Evolutionary conservation across 345 rosid genomes (phyloP).

Genomic region (Pistacia atlantica): DNA sequence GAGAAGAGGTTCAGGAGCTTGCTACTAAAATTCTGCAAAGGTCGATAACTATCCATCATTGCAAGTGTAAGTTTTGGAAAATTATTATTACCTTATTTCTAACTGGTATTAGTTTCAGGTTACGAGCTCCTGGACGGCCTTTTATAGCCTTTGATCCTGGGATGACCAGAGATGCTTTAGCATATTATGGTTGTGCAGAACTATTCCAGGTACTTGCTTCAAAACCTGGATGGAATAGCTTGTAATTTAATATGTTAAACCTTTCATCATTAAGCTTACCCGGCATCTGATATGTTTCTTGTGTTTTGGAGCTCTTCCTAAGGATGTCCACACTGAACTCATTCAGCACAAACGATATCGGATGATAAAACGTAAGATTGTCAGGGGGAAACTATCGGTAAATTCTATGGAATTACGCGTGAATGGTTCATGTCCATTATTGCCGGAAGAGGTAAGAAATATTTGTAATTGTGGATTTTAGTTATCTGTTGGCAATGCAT

Average conservation of each 20-base stretch:
- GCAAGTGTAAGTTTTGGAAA: background rate
- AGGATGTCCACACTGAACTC: conserved; percentile 97
- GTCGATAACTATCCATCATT: conserved; percentile 31
- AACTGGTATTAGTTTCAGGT: conserved; percentile 38
- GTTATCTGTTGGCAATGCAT: background rate
- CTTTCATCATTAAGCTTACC: conserved; percentile 24
- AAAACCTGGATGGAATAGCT: conserved; percentile 15
- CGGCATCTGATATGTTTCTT: conserved; percentile 25
- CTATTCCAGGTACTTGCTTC: conserved; percentile 88
- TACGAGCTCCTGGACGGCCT: conserved; percentile 81
- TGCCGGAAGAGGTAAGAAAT: conserved; percentile 85
- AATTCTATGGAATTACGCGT: conserved; percentile 66
- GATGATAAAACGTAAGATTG: conserved; percentile 86
- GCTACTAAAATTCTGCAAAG: conserved; percentile 78
- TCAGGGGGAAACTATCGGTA: conserved; percentile 73
- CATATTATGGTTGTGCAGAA: conserved; percentile 95
- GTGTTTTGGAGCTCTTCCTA: conserved; percentile 58
- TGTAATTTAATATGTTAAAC: conserved; percentile 14
- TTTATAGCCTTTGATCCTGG: conserved; percentile 97
- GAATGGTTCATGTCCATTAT: conserved; percentile 80
- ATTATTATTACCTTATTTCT: background rate
- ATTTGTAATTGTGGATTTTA: conserved; percentile 1
- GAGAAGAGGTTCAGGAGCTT: conserved; percentile 89
- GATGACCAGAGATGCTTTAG: conserved; percentile 95
- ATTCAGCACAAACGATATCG: conserved; percentile 95